phyloP scores from a whole-genome alignment of 306 rosid species.

The Cicer cuneatum region DNA sequence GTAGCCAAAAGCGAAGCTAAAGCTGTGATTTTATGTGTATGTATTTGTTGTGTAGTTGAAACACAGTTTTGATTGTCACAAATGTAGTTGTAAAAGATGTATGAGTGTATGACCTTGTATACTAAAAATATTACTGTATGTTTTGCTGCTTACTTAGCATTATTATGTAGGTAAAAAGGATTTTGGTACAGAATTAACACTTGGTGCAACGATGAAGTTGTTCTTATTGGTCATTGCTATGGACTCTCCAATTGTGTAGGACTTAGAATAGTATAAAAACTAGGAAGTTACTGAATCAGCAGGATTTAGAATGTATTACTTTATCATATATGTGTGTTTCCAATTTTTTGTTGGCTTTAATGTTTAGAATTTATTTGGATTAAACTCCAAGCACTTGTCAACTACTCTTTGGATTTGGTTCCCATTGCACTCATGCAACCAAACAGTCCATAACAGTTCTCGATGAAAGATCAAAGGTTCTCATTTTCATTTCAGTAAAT shows the following conservation, averaged over 20 bases:
- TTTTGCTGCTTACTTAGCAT: not conserved
- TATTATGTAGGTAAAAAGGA: not conserved
- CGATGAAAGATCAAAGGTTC: too few species aligned
- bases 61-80: slow-evolving; percentile 40
- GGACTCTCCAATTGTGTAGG: not conserved
- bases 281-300: not conserved
- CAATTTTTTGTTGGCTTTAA: too few species aligned
- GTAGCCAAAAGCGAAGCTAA: slow-evolving; percentile 65
- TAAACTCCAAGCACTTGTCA: too few species aligned
- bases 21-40: slow-evolving; percentile 46
- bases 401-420: too few species aligned
- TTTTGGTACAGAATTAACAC: not conserved
- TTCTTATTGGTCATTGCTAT: not conserved
- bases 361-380: too few species aligned
- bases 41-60: slow-evolving; percentile 47
- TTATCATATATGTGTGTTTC: too few species aligned
- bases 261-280: too few species aligned
- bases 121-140: slow-evolving; percentile 31
- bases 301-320: not conserved
- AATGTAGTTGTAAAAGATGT: slow-evolving; percentile 39
- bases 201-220: not conserved
- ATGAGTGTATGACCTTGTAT: slow-evolving; percentile 42
- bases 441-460: not conserved
- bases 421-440: too few species aligned
- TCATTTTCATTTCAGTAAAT: not conserved